A percentile compares a stretch with the other conserved stretches of the same genome.
Conservation (phyloP, 1,139 yeast species). For the Debaryomyces subglobosus region DNA sequence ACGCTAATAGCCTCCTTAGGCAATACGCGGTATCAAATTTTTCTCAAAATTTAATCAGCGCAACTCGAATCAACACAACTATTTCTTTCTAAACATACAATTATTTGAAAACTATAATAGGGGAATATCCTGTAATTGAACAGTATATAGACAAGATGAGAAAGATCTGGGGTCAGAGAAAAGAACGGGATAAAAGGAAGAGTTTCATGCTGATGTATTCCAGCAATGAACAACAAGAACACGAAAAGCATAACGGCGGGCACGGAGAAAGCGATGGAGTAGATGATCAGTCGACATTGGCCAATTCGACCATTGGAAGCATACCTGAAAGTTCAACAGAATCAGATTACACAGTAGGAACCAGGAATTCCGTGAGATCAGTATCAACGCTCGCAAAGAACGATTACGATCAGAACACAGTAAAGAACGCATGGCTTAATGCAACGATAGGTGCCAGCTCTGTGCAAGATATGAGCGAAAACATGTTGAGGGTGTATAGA, state of each 20-base stretch:
- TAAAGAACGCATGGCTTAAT: slow-evolving; percentile 49
- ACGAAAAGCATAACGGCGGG: slow-evolving; percentile 1
- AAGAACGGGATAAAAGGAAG: slow-evolving; percentile 32
- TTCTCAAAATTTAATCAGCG: slow-evolving; percentile 6
- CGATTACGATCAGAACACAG: slow-evolving; percentile 36
- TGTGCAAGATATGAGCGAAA: slow-evolving; percentile 39
- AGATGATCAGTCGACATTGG: slow-evolving; percentile 11
- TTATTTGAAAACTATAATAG: neutral
- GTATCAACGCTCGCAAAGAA: slow-evolving; percentile 28
- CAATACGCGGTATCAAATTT: slow-evolving; percentile 8
- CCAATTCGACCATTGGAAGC: slow-evolving; percentile 14
- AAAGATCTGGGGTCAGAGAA: slow-evolving; percentile 36
- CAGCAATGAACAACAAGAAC: neutral
- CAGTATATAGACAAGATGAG: slow-evolving; percentile 22
- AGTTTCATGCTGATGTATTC: slow-evolving; percentile 18
- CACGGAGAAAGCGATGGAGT: slow-evolving; percentile 6
- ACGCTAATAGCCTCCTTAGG: slow-evolving; percentile 5
- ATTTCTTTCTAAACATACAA: slow-evolving; percentile 1
- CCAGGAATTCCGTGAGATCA: slow-evolving; percentile 13
- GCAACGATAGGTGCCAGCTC: slow-evolving; percentile 39
- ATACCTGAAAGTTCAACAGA: slow-evolving; percentile 9
- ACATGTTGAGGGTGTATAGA: slow-evolving; percentile 49
- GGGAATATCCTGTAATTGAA: neutral
- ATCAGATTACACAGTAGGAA: slow-evolving; percentile 1
- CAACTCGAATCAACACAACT: slow-evolving; percentile 1